Evolutionary conservation across 139 green algal species (phyloP), one percentile per base, ranked within the genome.

Genomic region (Nannochloris sp.): DNA sequence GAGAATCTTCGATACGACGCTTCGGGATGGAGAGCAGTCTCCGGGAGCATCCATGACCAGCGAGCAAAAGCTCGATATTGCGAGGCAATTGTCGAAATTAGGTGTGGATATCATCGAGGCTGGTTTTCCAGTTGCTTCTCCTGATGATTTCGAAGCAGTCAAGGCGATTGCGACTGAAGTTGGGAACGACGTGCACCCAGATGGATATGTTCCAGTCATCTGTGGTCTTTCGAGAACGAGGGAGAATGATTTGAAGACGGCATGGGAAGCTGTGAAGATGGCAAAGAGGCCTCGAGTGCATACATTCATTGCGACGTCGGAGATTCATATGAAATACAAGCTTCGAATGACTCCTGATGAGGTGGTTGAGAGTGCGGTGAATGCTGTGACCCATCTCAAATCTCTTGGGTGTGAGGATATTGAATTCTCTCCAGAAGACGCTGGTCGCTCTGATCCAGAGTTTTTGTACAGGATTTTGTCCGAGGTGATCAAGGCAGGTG

Each of bases 41-140:
- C 92, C 92, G 2, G 87, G 89, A 33, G 91, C 91, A 23, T 96
- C 90, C 13, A 76, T 99, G 4, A 98, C 93, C 17, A 85, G 67
- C 70, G 92, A 93, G 62, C 88, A 99, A 71, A 99, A 99, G 80
- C 78, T 99, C 28, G 90, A 97, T 66, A 97, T 99, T 28, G 93
- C 93, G 9, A 66, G 78, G 30, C 85, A 95, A 76, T 84, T 99
- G 45, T 74, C 81, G n/a, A 92, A 90, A 73, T 84, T 98, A 26
- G 71, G 93, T 12, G 93, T 99, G 43, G 93, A 99, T 68, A 97
- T 99, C 71, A 99, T 99, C 58, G 93, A 99, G 76, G 93, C 93
- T 8, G 93, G 93, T 59, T 99, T 97, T 67, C 93, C 93, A 2
- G 80, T 95, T 5, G 89, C 93, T 5, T 96, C 87, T 1, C 91